Conservation (phyloP, 192 early-diverging fungal species). For the Tieghemiomyces parasiticus region DNA sequence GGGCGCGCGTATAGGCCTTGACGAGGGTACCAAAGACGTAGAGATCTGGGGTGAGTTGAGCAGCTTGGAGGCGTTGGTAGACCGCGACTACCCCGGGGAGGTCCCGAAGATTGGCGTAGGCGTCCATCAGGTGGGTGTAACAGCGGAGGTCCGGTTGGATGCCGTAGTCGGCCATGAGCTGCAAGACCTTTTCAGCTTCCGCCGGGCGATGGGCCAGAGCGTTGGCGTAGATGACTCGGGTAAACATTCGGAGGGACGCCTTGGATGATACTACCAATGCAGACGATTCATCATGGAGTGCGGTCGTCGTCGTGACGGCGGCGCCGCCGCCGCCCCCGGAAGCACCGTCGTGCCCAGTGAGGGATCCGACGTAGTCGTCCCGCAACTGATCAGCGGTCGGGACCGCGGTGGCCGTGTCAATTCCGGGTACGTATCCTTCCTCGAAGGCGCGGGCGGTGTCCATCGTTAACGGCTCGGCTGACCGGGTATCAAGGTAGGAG, state of each 20-base stretch:
- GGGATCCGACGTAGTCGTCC: neutral
- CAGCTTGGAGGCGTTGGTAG: slow-evolving; percentile 43
- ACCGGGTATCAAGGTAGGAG: slow-evolving; percentile 1
- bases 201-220: slow-evolving; percentile 37
- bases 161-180: slow-evolving; percentile 40
- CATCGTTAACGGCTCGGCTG: neutral
- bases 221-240: slow-evolving; percentile 44
- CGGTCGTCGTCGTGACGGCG: neutral
- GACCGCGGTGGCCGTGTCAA: slow-evolving; percentile 1
- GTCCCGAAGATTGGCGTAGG: slow-evolving; percentile 53
- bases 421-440: neutral
- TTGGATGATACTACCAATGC: neutral
- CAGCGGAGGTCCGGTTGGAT: slow-evolving; percentile 49
- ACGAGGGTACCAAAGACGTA: slow-evolving; percentile 58
- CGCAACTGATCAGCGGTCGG: slow-evolving; percentile 2
- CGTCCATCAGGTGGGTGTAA: slow-evolving; percentile 64
- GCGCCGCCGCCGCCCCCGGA: no score
- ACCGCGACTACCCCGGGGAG: slow-evolving; percentile 38
- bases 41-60: slow-evolving; percentile 36
- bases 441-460: neutral
- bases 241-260: slow-evolving; percentile 20
- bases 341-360: neutral
- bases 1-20: slow-evolving; percentile 41
- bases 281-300: neutral
- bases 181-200: slow-evolving; percentile 46